Conservation (phyloP, 2,329 filamentous ascomycete species). For the Nothomitra cinnamomea region DNA sequence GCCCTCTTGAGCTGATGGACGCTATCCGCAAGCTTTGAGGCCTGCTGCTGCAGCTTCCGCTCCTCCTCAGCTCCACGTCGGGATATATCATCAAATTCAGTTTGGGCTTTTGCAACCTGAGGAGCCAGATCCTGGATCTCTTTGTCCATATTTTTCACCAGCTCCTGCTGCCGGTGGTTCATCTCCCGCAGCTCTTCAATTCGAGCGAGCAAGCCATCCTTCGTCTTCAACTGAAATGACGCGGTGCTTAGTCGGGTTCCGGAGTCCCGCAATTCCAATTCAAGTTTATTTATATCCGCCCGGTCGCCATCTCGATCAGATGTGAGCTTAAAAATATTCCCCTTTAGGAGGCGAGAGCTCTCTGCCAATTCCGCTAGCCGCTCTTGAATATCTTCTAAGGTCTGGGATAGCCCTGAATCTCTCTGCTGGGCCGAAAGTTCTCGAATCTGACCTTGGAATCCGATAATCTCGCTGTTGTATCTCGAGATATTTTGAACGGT, state of each 20-base stretch:
- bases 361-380: conserved; percentile 51
- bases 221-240: conserved; percentile 64
- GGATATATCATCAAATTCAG: conserved; percentile 60
- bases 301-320: conserved; percentile 55
- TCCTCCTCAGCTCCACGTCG: conserved; percentile 56
- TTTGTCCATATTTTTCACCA: conserved; percentile 50
- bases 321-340: conserved; percentile 45
- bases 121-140: conserved; percentile 62
- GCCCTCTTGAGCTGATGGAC: conserved; percentile 61
- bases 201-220: conserved; percentile 49
- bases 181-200: conserved; percentile 57
- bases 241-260: conserved; percentile 55
- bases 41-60: conserved; percentile 51
- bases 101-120: conserved; percentile 56
- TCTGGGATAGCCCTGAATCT: conserved; percentile 44
- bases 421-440: conserved; percentile 57
- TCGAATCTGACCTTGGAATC: conserved; percentile 55
- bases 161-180: conserved; percentile 49
- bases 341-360: conserved; percentile 46
- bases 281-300: conserved; percentile 49
- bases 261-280: conserved; percentile 62
- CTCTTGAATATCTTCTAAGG: conserved; percentile 70
- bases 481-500: conserved; percentile 61
- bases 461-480: conserved; percentile 52
- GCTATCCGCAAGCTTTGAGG: conserved; percentile 54